These are phyloP conservation scores for Naganishia onofrii DNA, from an alignment of 768 basidiomycete species.

Conservation along the genomic window DNA sequence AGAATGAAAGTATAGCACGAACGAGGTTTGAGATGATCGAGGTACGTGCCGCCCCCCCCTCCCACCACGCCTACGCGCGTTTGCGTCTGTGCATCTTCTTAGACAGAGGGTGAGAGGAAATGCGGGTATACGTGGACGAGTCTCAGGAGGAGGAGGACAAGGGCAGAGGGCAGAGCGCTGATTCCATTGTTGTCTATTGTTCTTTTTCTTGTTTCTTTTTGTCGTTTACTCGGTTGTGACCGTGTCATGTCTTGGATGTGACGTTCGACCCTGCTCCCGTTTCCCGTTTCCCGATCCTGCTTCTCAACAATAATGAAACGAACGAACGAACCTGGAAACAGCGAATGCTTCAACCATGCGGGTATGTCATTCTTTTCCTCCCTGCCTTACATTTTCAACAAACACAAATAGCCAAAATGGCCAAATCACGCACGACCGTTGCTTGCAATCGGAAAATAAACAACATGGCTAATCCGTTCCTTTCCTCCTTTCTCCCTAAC, in stretches of 20 bases:
- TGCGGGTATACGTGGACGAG: too few relatives aligned
- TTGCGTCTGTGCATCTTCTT: slow-evolving; percentile 32
- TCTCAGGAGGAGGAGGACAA: too few relatives aligned
- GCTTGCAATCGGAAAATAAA: too few relatives aligned
- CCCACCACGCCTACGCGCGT: too few relatives aligned
- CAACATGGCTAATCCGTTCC: not conserved
- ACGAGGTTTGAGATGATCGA: slow-evolving; percentile 93
- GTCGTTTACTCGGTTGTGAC: too few relatives aligned
- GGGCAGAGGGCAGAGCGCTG: too few relatives aligned
- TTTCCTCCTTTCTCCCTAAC: not conserved
- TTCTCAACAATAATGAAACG: too few relatives aligned
- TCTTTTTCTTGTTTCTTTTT: slow-evolving; percentile 18
- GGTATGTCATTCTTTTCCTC: slow-evolving; percentile 11
- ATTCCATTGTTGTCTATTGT: not conserved
- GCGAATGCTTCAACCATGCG: slow-evolving; percentile 94
- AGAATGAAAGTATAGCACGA: slow-evolving; percentile 86
- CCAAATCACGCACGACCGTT: too few relatives aligned
- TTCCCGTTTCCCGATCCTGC: too few relatives aligned
- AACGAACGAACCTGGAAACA: slow-evolving; percentile 46
- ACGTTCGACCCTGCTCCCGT: not conserved
- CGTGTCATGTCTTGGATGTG: not conserved
- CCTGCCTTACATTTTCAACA: not conserved
- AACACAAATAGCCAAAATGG: not conserved
- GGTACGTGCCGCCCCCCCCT: too few relatives aligned
- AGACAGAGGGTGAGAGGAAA: too few relatives aligned